Evolutionary conservation across 371 early-diverging fungal genomes (phyloP), one percentile per base, ranked within the genome.

Genomic region (Mucor velutinosus): DNA sequence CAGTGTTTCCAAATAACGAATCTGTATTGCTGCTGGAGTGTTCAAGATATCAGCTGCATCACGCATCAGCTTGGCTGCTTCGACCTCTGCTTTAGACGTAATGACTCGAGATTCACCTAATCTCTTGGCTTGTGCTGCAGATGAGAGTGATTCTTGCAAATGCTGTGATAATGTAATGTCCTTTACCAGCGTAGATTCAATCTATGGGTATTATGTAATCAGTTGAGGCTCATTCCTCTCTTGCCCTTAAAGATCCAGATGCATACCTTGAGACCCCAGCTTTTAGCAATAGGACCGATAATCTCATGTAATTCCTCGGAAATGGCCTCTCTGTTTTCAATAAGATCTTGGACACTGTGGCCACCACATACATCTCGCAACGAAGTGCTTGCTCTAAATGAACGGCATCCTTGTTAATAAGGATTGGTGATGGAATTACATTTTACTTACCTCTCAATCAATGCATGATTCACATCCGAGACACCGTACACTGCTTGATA

Each of bases 41-140:
- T 80, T 88, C 27, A 90, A 76, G 53, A 92, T 86, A 67, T 91
- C 89, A 3, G 93, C 90, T 32, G 97, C 97, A 72, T 97, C 93
- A 37, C 96, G 82, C 97, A 97, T 97, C 47, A 97, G 77, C 68
- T 93, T 95, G 41, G 97, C 96, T 21, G 93, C 80, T 47, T 96
- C 94, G 4, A 97, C 97, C 66, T 96, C 97, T 15, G 97, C 96
- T 66, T 90, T 79, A 1, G 97, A 96, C 23, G 91, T 87, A 71
- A 97, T 97, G 27, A 97, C 89, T 76, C 94, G 92, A 43, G 92
- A 87, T 81, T 96, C 93, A 51, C 96, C 97, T 30, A 96, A 74
- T 17, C 97, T 81, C 70, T 91, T 89, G 61, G 93, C 93, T 63
- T 93, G 93, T 27, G 97, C 97, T 25, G 97, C 97, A 4, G 93